phyloP scores from a whole-genome alignment of 1,139 yeast species.

The Protomyces inouyei region DNA sequence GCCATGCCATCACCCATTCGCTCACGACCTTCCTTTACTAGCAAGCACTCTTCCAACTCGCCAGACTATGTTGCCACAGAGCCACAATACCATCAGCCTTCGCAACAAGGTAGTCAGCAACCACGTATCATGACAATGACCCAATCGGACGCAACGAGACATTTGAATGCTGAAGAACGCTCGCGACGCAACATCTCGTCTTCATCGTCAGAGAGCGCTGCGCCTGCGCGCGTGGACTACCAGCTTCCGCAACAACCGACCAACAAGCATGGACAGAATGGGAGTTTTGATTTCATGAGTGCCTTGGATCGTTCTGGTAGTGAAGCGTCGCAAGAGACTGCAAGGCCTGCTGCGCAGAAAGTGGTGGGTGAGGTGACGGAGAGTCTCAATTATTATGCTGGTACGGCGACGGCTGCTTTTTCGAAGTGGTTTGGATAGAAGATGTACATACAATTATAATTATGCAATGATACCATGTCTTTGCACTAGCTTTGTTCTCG shows the following conservation, averaged over 20 bases:
- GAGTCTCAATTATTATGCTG: background rate
- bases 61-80: background rate
- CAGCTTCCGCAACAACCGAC: background rate
- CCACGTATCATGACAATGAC: background rate
- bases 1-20: background rate
- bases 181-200: background rate
- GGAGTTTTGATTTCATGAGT: background rate
- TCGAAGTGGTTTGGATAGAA: background rate
- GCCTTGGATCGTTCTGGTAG: background rate
- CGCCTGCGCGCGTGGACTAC: background rate
- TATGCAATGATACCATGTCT: too few relatives aligned
- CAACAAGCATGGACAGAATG: background rate
- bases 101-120: background rate
- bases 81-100: background rate
- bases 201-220: background rate
- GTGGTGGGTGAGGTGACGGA: conserved; percentile 1
- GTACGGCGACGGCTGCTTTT: background rate
- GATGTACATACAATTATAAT: too few relatives aligned
- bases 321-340: background rate
- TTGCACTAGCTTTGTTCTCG: too few relatives aligned
- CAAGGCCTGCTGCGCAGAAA: background rate
- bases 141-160: background rate
- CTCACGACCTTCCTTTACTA: background rate
- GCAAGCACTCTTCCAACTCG: background rate
- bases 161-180: background rate